These are phyloP conservation scores for Cucurbita moschata DNA, from an alignment of 306 rosid species.

Conservation along the genomic window DNA sequence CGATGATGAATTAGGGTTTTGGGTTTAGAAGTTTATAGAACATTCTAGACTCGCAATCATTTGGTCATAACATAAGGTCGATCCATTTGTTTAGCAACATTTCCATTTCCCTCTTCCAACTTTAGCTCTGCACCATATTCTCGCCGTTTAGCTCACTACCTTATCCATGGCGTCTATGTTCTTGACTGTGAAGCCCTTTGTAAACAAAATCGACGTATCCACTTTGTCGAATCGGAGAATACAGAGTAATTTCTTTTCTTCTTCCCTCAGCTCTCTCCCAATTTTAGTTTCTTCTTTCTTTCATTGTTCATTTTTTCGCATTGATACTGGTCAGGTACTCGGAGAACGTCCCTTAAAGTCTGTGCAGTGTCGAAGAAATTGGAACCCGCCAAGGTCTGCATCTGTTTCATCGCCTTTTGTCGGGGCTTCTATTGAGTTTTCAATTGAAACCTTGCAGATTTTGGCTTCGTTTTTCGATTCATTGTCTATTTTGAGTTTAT, in stretches of 20 bases:
- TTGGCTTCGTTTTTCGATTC: not conserved
- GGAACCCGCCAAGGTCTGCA: constrained; percentile 54
- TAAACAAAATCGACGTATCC: constrained; percentile 20
- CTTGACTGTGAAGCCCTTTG: constrained; percentile 36
- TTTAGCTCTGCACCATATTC: not conserved
- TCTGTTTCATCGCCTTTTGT: not conserved
- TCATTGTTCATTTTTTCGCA: not conserved
- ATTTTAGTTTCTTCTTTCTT: not conserved
- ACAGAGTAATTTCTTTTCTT: constrained; percentile 16
- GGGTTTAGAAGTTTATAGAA: not conserved
- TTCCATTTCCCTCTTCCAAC: not conserved
- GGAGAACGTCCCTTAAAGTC: constrained; percentile 40
- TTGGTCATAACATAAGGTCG: not conserved
- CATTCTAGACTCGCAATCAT: not conserved
- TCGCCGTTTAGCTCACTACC: not conserved
- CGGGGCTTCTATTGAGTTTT: not conserved
- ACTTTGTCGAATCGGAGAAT: constrained; percentile 29
- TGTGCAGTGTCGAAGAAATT: constrained; percentile 43
- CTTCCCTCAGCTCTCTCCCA: not conserved
- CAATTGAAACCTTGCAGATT: not conserved
- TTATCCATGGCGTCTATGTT: constrained; percentile 67
- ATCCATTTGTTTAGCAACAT: not conserved
- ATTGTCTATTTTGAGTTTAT: not conserved
- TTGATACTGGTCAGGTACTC: constrained; percentile 29
- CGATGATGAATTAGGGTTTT: not conserved